phyloP scores from a whole-genome alignment of 495 filamentous ascomycete species.

The Niebla homalea region DNA sequence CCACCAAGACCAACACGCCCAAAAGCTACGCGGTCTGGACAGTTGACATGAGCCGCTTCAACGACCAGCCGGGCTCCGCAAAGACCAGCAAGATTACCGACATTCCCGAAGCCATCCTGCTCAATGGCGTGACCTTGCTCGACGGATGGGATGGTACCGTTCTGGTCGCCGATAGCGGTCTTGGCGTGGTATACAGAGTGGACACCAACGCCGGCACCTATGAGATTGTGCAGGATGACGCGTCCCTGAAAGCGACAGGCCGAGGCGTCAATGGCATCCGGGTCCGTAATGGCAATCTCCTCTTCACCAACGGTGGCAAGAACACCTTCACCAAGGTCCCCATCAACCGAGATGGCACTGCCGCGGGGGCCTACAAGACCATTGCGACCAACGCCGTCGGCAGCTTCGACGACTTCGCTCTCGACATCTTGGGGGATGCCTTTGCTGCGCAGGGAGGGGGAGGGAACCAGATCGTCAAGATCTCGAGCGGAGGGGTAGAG shows the following conservation, averaged over 20 bases:
- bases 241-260: slow-evolving; percentile 20
- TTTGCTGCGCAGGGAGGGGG: slow-evolving; percentile 2
- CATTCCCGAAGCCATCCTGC: background rate
- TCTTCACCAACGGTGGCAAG: slow-evolving; percentile 28
- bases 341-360: slow-evolving; percentile 19
- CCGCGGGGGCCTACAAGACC: slow-evolving; percentile 5
- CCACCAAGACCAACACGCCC: background rate
- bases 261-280: slow-evolving; percentile 29
- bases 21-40: background rate
- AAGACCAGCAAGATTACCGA: background rate
- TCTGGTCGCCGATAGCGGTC: slow-evolving; percentile 13
- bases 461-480: slow-evolving; percentile 10
- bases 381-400: slow-evolving; percentile 2
- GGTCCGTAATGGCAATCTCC: slow-evolving; percentile 15
- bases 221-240: slow-evolving; percentile 14
- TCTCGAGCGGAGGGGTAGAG: background rate
- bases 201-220: slow-evolving; percentile 7
- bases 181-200: slow-evolving; percentile 22
- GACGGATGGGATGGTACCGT: background rate
- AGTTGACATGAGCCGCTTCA: background rate
- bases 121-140: slow-evolving; percentile 5
- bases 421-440: slow-evolving; percentile 14
- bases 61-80: background rate
- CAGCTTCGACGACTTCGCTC: slow-evolving; percentile 21
- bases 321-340: slow-evolving; percentile 18